phyloP scores from a whole-genome alignment of 768 basidiomycete genomes.

The Mycena galopus region DNA sequence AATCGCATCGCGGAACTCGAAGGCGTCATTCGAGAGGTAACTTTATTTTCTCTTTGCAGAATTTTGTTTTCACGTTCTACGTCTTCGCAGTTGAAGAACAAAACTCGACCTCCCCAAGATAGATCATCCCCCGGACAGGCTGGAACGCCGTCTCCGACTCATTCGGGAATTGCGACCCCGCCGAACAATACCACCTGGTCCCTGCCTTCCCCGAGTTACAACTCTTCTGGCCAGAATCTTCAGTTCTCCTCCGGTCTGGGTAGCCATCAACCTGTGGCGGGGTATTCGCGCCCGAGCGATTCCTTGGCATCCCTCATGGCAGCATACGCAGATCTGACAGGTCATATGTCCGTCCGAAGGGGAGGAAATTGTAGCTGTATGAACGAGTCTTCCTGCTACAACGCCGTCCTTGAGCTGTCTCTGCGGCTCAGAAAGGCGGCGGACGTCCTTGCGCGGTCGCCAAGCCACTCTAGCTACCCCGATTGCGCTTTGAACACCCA shows the following conservation, averaged over 20 bases:
- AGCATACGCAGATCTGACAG: slow-evolving; percentile 29
- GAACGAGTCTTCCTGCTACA: slow-evolving; percentile 25
- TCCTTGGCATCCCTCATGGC: slow-evolving; percentile 26
- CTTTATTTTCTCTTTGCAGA: not conserved
- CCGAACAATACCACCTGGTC: not conserved
- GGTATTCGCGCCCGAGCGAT: slow-evolving; percentile 8
- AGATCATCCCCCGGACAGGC: not conserved
- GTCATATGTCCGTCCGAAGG: slow-evolving; percentile 26
- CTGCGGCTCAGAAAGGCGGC: slow-evolving; percentile 29
- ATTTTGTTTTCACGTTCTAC: not conserved
- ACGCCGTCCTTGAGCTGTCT: slow-evolving; percentile 29
- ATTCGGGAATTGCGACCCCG: not conserved
- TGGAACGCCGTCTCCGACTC: slow-evolving; percentile 2
- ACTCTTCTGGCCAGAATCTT: not conserved
- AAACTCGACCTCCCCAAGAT: slow-evolving; percentile 4
- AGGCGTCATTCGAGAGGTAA: slow-evolving; percentile 33
- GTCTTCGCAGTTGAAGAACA: slow-evolving; percentile 25
- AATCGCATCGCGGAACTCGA: slow-evolving; percentile 33
- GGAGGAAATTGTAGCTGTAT: slow-evolving; percentile 27
- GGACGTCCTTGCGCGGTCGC: slow-evolving; percentile 28
- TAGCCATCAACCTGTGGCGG: not conserved
- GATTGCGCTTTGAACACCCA: slow-evolving; percentile 25
- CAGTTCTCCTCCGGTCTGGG: slow-evolving; percentile 3
- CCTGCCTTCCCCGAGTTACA: not conserved
- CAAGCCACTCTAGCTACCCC: slow-evolving; percentile 21